phyloP scores from a whole-genome alignment of 2,329 filamentous ascomycete genomes.

The Alternaria alternata region DNA sequence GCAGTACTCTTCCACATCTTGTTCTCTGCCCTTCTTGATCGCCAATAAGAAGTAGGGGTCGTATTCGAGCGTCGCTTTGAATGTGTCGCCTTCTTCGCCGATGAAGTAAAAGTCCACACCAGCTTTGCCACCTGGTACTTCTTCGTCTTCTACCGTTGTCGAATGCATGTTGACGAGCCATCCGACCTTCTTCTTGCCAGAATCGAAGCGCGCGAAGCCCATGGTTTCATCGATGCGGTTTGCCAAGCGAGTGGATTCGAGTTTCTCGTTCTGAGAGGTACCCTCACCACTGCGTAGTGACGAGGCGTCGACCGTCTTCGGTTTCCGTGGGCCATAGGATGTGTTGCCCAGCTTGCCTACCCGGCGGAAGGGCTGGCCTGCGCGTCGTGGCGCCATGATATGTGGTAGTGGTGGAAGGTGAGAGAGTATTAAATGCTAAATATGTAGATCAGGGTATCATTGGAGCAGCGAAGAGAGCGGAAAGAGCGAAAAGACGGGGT shows the following conservation, averaged over 20 bases:
- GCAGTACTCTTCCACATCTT: slow-evolving; percentile 96
- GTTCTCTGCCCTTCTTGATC: slow-evolving; percentile 84
- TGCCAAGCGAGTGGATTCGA: slow-evolving; percentile 83
- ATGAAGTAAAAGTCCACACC: slow-evolving; percentile 98
- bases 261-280: slow-evolving; percentile 91
- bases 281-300: slow-evolving; percentile 78
- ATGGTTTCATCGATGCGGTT: slow-evolving; percentile 93
- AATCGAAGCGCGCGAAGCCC: slow-evolving; percentile 92
- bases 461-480: slow-evolving; percentile 28
- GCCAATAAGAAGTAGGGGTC: slow-evolving; percentile 96
- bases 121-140: slow-evolving; percentile 81
- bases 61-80: slow-evolving; percentile 96
- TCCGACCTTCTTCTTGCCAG: slow-evolving; percentile 82
- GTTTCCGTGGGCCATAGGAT: slow-evolving; percentile 62
- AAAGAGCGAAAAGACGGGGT: slow-evolving; percentile 27
- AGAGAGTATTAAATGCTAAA: slow-evolving; percentile 32
- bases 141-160: slow-evolving; percentile 84
- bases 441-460: slow-evolving; percentile 45
- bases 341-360: slow-evolving; percentile 54
- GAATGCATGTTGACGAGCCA: slow-evolving; percentile 97
- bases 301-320: slow-evolving; percentile 81
- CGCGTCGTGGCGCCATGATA: slow-evolving; percentile 56
- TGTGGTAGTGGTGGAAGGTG: slow-evolving; percentile 24
- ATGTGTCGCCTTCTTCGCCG: slow-evolving; percentile 75
- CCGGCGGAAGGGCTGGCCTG: slow-evolving; percentile 53